Base-by-base conservation (phyloP, 257 asterid genomes). In the Solanum neorickii region DNA sequence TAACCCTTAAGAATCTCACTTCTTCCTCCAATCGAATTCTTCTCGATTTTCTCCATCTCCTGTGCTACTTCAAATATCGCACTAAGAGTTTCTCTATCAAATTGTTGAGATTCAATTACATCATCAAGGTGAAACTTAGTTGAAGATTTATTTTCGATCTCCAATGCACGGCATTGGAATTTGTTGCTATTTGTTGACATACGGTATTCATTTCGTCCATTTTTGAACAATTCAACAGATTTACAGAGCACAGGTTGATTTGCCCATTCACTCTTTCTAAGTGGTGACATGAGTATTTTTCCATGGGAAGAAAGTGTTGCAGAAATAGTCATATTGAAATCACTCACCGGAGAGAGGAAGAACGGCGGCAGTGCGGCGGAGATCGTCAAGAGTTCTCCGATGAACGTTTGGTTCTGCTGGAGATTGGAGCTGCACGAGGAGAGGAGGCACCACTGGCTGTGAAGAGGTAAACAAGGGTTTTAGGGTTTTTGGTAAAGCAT, bases 21-120 rank as follows among this genome's bases (percentile, higher is more conserved):
- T 59, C 96, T 95, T 11, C 68, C 68, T 3, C 68, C 68, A 20
- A 87, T 49, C 14, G 98, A 92, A 70, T 92, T 92, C 89, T 94
- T 94, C 94, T 94, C 99, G 85, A 97, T 90, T 91, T 90, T 94
- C 92, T 97, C 98, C 99, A 97, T 95, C 89, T 97, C 98, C 29
- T 89, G 91, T 46, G 98, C 98, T 88, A 95, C 98, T 37, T 92
- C 95, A 85, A 97, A 97, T 94, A 95, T 95, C 86, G 95, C 94
- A 87, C 91, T 90, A 42, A 97, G 96, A 21, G 93, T 92, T 16
- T 91, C 93, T 87, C 97, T 90, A 70, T 95, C 98, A 86, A 97
- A 97, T 89, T 97, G 98, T 90, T 95, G 99, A 87, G 98, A 94
- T 88, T 97, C 98, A 85, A 97, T 94, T 44, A 95, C 93, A 86